A percentile compares a stretch with the other conserved stretches of the same genome.
phyloP scores from a whole-genome alignment of 495 filamentous ascomycete species.

The Lichina pygmaea region DNA sequence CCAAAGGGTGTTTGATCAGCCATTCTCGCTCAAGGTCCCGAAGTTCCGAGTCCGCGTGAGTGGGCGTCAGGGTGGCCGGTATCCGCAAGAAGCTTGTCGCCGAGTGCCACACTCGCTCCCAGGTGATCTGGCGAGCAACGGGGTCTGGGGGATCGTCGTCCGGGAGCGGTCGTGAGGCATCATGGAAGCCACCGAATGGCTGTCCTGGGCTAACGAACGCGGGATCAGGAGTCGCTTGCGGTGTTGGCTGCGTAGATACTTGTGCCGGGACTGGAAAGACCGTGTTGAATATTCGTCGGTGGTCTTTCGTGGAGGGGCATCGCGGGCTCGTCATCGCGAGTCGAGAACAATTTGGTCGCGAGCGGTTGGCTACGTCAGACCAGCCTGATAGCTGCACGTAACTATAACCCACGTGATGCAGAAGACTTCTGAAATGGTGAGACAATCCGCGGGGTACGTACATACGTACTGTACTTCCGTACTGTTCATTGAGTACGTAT shows the following conservation, averaged over 20 bases:
- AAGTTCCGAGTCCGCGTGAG: conserved; percentile 5
- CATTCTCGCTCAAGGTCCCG: conserved; percentile 3
- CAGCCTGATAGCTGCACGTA: too few species aligned
- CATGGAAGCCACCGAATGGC: conserved; percentile 7
- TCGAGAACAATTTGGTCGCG: too few species aligned
- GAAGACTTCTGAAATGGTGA: too few species aligned
- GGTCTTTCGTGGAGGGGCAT: background rate
- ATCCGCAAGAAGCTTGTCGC: conserved; percentile 35
- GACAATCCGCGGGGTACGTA: too few species aligned
- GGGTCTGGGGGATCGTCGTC: conserved; percentile 3
- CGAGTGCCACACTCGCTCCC: conserved; percentile 41
- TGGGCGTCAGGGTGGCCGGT: conserved; percentile 9
- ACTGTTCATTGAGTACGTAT: too few species aligned
- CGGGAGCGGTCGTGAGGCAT: conserved; percentile 3
- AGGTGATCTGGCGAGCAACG: conserved; percentile 24
- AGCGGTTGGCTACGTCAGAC: too few species aligned
- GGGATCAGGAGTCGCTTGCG: conserved; percentile 9
- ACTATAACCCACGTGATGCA: too few species aligned
- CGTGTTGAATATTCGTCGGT: conserved; percentile 14
- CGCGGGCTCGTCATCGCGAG: too few species aligned
- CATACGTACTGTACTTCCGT: too few species aligned
- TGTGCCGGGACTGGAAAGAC: conserved; percentile 21
- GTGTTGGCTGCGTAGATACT: conserved; percentile 10
- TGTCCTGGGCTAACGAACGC: conserved; percentile 6
- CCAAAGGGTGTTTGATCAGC: conserved; percentile 4